Percentiles rank a stretch among this genome's conserved stretches.
Evolutionary conservation across 1,284 basidiomycete species (phyloP).

Genomic region (Ustilago hordei): DNA sequence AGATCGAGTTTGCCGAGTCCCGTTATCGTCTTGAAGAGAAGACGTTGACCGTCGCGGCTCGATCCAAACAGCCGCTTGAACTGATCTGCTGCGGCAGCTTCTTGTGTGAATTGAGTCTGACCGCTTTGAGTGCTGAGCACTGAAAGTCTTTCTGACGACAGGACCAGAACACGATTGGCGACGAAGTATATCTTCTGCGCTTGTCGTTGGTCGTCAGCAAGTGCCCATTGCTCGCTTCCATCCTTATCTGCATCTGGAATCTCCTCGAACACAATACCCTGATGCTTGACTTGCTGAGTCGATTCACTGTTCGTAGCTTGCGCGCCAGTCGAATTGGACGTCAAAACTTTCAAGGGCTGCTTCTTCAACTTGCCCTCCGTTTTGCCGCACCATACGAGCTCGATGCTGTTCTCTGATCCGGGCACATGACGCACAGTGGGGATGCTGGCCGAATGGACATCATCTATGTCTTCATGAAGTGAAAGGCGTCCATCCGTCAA

Average conservation of each 20-base stretch:
- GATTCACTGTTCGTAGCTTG: neutral
- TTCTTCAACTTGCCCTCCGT: constrained; percentile 16
- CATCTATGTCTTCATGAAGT: constrained; percentile 28
- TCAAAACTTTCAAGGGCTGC: constrained; percentile 6
- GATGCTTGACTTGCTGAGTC: neutral
- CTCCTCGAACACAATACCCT: constrained; percentile 10
- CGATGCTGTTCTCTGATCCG: constrained; percentile 13
- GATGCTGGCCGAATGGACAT: constrained; percentile 13
- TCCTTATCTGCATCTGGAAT: neutral
- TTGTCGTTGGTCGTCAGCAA: constrained; percentile 2
- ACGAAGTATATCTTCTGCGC: constrained; percentile 6
- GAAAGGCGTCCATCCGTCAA: constrained; percentile 21
- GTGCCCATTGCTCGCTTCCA: constrained; percentile 5
- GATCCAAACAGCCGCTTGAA: constrained; percentile 22
- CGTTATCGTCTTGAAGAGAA: constrained; percentile 17
- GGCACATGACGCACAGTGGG: constrained; percentile 1
- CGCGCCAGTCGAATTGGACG: neutral
- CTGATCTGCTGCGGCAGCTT: neutral
- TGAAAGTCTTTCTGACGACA: constrained; percentile 3
- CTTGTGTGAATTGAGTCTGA: constrained; percentile 4
- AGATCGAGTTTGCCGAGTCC: constrained; percentile 19
- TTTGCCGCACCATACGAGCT: constrained; percentile 30
- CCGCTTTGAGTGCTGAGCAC: constrained; percentile 6
- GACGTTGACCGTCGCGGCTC: constrained; percentile 17
- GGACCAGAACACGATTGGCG: constrained; percentile 7